Base-by-base conservation (phyloP, 306 rosid species). In the Lupinus albus region DNA sequence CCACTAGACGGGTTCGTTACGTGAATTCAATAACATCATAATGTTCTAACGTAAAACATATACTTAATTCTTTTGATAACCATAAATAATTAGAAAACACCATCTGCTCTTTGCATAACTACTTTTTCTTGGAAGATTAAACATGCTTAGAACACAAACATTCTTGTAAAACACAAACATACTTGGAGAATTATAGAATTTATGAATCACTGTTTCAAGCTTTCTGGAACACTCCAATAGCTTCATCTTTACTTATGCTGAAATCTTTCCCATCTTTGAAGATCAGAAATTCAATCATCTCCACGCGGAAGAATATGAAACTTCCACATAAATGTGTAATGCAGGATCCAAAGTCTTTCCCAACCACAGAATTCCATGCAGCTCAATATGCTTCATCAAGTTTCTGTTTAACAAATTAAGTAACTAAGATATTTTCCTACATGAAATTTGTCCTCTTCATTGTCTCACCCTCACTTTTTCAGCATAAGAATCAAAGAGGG, bases 331-430 rank as follows among this genome's bases (percentile, higher is more conserved):
- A 53, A 75, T 84, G 89, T 2, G 91, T 79, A 67, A 84, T 79
- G 85, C 89, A 83, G 67, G 86, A 84, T 71, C 96, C 91, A n/a
- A 86, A 84, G 78, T 79, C 85, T 62, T 84, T 85, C 5, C 97
- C 95, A 16, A 76, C 86, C 70, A 85, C 90, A 6, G 84, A 87
- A 68, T 87, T 77, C 92, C 92, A 87, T 47, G 84, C 89, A n/a
- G 83, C 81, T 55, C 92, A 87, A 72, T 84, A 85, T 53, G 82
- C 74, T 77, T 87, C 88, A 68, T 85, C 88, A 67, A 83, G 72
- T 61, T 84, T 85, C 85, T 82, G 81, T 61, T 54, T 9, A 66
- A 17, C 66, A 80, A 20, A 32, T 46, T 39, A 49, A 45, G 38
- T 64, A 20, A 20, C 25, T 20, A 30, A 61, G 61, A 74, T 16